These are phyloP conservation scores for Globisporangium splendens DNA, from an alignment of 352 stramenopile genomes.

Conservation along the genomic window DNA sequence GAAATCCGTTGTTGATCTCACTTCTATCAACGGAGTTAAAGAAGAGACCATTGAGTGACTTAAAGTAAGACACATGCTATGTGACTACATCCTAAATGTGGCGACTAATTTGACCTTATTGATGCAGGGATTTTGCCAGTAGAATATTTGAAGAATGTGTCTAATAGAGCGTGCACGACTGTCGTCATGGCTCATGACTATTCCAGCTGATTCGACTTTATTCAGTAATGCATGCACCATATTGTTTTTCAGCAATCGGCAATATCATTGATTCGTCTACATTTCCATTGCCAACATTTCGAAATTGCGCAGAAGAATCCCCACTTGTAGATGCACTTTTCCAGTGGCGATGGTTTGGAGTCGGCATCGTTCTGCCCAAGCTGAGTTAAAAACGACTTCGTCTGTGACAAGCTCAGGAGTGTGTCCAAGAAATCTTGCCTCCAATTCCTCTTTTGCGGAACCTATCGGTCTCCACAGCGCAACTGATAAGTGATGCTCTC, in stretches of 20 bases:
- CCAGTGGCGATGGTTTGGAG: slow-evolving; percentile 62
- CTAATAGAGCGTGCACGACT: neutral
- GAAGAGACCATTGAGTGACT: slow-evolving; percentile 8
- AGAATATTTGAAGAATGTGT: slow-evolving; percentile 2
- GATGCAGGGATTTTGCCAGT: slow-evolving; percentile 15
- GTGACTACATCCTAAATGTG: neutral
- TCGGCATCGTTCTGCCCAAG: slow-evolving; percentile 56
- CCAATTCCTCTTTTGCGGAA: slow-evolving; percentile 43
- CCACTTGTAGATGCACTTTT: slow-evolving; percentile 41
- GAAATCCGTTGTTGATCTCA: slow-evolving; percentile 27
- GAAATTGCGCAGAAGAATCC: slow-evolving; percentile 55
- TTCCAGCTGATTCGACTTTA: neutral
- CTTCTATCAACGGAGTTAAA: slow-evolving; percentile 17
- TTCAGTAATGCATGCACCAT: slow-evolving; percentile 1
- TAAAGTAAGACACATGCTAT: slow-evolving; percentile 15
- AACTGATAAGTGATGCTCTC: slow-evolving; percentile 42
- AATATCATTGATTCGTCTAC: slow-evolving; percentile 7
- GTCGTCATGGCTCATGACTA: neutral
- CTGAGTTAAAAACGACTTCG: slow-evolving; percentile 52
- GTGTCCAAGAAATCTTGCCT: slow-evolving; percentile 38
- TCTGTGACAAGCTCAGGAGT: slow-evolving; percentile 55
- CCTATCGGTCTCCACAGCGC: slow-evolving; percentile 63
- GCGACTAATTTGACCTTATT: slow-evolving; percentile 10
- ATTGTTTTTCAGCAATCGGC: neutral
- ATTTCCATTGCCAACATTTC: slow-evolving; percentile 18